Percentiles rank a stretch among this genome's conserved stretches.
phyloP scores from a whole-genome alignment of 2,329 filamentous ascomycete species.

The Myriosclerotinia curreyana region DNA sequence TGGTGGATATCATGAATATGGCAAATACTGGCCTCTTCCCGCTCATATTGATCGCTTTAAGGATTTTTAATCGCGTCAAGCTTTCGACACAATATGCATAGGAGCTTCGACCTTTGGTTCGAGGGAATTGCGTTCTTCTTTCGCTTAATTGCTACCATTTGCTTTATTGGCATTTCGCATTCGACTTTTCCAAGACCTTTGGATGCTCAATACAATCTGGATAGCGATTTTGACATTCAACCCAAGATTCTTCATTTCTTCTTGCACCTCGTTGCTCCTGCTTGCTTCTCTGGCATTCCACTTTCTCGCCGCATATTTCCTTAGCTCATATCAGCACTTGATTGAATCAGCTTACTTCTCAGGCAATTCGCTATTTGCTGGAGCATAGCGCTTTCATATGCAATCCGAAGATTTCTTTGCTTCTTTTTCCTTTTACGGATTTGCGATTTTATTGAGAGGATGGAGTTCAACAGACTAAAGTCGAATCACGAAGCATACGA shows the following conservation, averaged over 20 bases:
- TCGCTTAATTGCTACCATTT: not conserved
- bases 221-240: no score
- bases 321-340: no score
- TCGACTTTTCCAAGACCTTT: not conserved
- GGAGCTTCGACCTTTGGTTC: not conserved
- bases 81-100: not conserved
- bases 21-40: not conserved
- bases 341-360: no score
- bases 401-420: not conserved
- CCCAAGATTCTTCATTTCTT: not conserved
- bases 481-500: not conserved
- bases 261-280: not conserved
- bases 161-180: not conserved
- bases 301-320: not conserved
- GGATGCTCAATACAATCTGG: not conserved
- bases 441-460: not conserved
- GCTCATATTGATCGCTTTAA: not conserved
- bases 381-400: not conserved
- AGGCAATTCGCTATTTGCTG: no score
- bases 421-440: not conserved
- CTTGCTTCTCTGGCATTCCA: not conserved
- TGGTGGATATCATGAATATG: constrained; percentile 12
- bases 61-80: not conserved
- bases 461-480: not conserved
- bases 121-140: not conserved